Conservation (phyloP, 345 rosid species). For the Citrus medica region DNA sequence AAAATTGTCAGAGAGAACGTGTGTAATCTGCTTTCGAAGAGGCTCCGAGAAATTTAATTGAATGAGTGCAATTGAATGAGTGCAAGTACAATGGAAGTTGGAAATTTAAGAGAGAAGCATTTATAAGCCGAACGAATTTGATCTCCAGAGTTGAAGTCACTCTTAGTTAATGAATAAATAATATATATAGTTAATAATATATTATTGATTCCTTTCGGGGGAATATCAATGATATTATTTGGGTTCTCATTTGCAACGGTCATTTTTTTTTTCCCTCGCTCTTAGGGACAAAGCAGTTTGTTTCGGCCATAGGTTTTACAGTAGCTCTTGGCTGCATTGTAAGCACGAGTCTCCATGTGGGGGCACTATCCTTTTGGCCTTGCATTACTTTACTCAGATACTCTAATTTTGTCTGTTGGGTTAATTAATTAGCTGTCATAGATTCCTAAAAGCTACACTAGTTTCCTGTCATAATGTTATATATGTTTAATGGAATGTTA, state of each 20-base stretch:
- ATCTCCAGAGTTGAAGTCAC: not conserved
- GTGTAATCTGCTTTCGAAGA: not conserved
- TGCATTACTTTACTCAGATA: not conserved
- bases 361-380: constrained; percentile 14
- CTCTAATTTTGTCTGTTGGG: not conserved
- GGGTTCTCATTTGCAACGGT: constrained; percentile 33
- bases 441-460: no score
- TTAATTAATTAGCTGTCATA: no score
- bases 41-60: not conserved
- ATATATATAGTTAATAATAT: not conserved
- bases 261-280: constrained; percentile 26
- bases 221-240: not conserved
- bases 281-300: constrained; percentile 1
- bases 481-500: no score
- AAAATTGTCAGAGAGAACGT: constrained; percentile 14
- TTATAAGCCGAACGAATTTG: not conserved
- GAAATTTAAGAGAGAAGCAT: not conserved
- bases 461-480: no score
- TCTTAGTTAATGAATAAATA: not conserved
- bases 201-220: not conserved
- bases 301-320: constrained; percentile 9
- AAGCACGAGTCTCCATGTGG: constrained; percentile 20
- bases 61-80: not conserved
- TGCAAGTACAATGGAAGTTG: not conserved
- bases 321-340: constrained; percentile 22